Evolutionary conservation across 208 protist species (phyloP).

Genomic region (Wallacemonas sp.): DNA sequence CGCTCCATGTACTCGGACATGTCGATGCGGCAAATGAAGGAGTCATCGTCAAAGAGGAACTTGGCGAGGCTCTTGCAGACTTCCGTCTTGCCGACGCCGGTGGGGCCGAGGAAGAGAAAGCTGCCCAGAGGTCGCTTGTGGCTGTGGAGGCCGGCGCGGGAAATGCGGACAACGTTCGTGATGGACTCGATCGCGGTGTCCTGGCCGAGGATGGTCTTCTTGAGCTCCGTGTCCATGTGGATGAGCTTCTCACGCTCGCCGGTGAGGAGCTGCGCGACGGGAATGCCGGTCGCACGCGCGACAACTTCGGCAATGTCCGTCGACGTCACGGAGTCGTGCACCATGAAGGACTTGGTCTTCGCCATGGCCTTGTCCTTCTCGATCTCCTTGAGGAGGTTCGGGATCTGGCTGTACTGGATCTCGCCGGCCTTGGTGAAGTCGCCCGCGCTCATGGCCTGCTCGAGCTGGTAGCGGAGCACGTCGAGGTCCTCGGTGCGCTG

Average conservation of each 20-base stretch:
- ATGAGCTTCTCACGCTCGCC: constrained; percentile 92
- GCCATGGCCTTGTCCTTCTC: constrained; percentile 84
- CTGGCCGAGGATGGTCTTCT: constrained; percentile 96
- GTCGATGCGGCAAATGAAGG: constrained; percentile 97
- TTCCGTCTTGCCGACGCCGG: constrained; percentile 97
- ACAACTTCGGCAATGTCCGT: constrained; percentile 96
- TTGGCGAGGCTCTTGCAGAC: constrained; percentile 95
- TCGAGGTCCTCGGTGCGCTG: constrained; percentile 91
- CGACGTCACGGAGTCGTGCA: constrained; percentile 94
- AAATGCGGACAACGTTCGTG: constrained; percentile 95
- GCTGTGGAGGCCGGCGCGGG: constrained; percentile 92
- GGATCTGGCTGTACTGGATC: constrained; percentile 78
- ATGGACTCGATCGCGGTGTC: constrained; percentile 95
- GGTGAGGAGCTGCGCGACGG: constrained; percentile 90
- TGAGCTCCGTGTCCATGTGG: constrained; percentile 86
- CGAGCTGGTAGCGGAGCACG: constrained; percentile 78
- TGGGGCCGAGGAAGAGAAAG: constrained; percentile 98
- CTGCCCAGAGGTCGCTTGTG: constrained; percentile 92
- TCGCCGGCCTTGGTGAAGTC: constrained; percentile 85
- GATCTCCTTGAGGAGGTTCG: constrained; percentile 85
- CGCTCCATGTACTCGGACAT: constrained; percentile 99
- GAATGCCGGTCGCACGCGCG: constrained; percentile 97
- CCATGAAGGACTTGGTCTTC: constrained; percentile 93
- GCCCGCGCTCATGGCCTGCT: constrained; percentile 74
- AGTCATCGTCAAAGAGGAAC: constrained; percentile 97